Percentiles rank a stretch among this genome's conserved stretches.
Conservation (phyloP, 2,329 filamentous ascomycete genomes). For the Alternaria novae-zelandiae region DNA sequence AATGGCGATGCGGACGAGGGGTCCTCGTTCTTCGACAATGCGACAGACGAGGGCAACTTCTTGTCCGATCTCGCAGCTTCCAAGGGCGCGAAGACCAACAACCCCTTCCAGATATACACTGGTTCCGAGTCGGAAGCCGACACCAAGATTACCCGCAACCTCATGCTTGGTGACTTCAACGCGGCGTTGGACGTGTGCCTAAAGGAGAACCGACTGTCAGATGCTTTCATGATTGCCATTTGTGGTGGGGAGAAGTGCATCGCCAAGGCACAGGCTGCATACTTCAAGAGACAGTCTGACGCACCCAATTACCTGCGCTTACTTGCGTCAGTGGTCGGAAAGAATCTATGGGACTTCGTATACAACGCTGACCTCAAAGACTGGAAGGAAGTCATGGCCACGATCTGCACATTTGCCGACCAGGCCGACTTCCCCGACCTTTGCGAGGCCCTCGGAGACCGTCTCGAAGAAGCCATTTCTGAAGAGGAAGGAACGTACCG, state of each 20-base stretch:
- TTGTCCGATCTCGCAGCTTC: constrained; percentile 82
- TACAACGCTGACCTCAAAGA: constrained; percentile 91
- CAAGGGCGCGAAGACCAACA: constrained; percentile 91
- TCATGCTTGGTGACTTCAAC: constrained; percentile 90
- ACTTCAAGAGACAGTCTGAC: constrained; percentile 81
- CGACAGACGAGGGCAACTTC: constrained; percentile 77
- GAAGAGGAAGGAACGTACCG: constrained; percentile 61
- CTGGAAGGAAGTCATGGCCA: constrained; percentile 98
- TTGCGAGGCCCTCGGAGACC: constrained; percentile 92
- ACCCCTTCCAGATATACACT: constrained; percentile 88
- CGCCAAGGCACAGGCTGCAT: constrained; percentile 90
- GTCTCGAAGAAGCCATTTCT: constrained; percentile 74
- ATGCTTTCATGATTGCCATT: constrained; percentile 97
- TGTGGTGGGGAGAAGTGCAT: constrained; percentile 93
- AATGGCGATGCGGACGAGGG: constrained; percentile 53
- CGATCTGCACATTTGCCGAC: constrained; percentile 93
- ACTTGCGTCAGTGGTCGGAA: constrained; percentile 87
- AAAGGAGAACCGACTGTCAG: constrained; percentile 86
- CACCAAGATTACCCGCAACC: constrained; percentile 81
- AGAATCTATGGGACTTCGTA: constrained; percentile 97
- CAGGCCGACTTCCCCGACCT: constrained; percentile 91
- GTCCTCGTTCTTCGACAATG: constrained; percentile 82
- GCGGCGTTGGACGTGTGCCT: constrained; percentile 88
- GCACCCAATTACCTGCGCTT: constrained; percentile 92
- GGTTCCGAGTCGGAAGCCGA: constrained; percentile 85